Conservation (phyloP, 345 rosid genomes). For the Trapa incisa region DNA sequence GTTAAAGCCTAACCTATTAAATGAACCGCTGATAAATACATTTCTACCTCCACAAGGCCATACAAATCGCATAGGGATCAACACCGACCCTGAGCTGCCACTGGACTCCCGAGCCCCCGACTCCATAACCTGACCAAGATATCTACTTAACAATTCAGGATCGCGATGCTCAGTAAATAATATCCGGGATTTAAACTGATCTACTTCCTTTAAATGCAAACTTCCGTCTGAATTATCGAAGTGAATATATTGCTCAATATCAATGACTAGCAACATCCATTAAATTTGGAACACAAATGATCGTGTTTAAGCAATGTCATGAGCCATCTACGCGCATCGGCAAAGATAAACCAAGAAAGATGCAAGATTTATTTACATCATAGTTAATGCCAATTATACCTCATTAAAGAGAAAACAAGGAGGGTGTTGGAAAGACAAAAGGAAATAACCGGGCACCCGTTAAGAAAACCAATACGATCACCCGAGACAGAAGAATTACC, state of each 20-base stretch:
- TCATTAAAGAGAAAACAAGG: not conserved
- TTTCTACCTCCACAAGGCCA: slow-evolving; percentile 59
- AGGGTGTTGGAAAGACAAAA: too few relatives aligned
- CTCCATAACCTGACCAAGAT: not conserved
- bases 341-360: not conserved
- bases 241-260: not conserved
- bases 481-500: not conserved
- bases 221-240: not conserved
- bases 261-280: slow-evolving; percentile 1
- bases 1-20: slow-evolving; percentile 31
- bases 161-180: slow-evolving; percentile 1
- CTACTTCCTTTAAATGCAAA: not conserved
- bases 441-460: not conserved
- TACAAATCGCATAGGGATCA: slow-evolving; percentile 42
- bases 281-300: not conserved
- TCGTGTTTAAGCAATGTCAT: not conserved
- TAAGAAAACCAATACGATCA: not conserved
- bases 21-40: slow-evolving; percentile 51
- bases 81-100: slow-evolving; percentile 7
- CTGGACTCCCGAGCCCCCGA: slow-evolving; percentile 3
- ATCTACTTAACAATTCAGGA: not conserved
- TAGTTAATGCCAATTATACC: not conserved
- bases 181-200: not conserved
- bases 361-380: not conserved
- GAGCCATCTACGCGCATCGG: not conserved